Conservation (phyloP, 2,329 filamentous ascomycete species). For the Arthrinium puccinioides region DNA sequence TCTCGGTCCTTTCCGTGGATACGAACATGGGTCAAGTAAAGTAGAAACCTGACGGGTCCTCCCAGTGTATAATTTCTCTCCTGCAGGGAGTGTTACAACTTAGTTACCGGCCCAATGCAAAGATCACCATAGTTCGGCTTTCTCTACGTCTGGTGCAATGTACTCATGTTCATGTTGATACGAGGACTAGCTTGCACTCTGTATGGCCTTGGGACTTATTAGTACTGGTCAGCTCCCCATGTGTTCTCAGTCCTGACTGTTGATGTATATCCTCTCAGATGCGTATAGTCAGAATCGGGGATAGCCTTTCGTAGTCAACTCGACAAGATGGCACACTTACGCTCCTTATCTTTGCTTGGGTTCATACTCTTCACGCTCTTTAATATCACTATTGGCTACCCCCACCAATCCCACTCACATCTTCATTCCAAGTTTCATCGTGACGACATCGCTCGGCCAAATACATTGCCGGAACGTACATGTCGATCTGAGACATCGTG, state of each 20-base stretch:
- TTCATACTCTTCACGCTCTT: background rate
- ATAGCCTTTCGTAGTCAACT: background rate
- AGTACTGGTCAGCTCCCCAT: background rate
- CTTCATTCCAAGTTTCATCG: background rate
- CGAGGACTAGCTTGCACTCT: background rate
- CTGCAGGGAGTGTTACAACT: too few relatives aligned
- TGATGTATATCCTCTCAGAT: background rate
- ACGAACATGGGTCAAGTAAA: too few relatives aligned
- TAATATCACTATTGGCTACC: background rate
- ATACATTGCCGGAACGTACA: background rate
- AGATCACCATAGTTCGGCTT: too few relatives aligned
- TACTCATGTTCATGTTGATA: too few relatives aligned
- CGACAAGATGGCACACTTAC: background rate
- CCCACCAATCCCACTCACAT: background rate
- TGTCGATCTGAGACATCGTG: background rate
- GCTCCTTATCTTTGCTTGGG: background rate
- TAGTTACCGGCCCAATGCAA: too few relatives aligned
- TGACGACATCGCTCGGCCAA: too few relatives aligned
- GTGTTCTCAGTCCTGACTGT: background rate
- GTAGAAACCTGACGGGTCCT: too few relatives aligned
- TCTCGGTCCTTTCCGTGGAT: too few relatives aligned
- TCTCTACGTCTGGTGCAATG: too few relatives aligned
- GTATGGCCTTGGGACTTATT: background rate
- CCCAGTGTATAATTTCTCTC: too few relatives aligned
- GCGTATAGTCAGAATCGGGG: background rate